Conservation (phyloP, 2,329 filamentous ascomycete genomes). For the Talaromyces sp. region DNA sequence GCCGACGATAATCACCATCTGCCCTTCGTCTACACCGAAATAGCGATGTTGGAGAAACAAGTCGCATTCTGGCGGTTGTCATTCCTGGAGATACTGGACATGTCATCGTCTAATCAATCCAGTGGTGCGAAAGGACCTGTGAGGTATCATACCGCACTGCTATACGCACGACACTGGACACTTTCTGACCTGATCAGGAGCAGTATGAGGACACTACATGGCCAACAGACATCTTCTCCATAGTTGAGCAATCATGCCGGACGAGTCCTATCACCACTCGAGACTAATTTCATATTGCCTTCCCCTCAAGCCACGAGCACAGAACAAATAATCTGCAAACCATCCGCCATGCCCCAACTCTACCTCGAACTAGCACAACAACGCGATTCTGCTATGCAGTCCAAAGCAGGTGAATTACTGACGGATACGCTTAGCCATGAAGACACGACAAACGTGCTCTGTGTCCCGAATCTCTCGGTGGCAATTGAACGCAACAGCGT, state of each 20-base stretch:
- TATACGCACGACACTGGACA: not conserved
- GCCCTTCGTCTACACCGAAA: not conserved
- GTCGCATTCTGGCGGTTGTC: not conserved
- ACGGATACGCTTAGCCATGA: not conserved
- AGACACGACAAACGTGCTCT: not conserved
- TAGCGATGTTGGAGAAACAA: not conserved
- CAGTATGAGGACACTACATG: not conserved
- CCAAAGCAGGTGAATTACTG: not conserved
- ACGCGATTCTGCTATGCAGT: not conserved
- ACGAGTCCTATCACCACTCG: not conserved
- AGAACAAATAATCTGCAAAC: not conserved
- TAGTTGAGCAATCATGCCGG: not conserved
- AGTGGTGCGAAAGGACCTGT: not conserved
- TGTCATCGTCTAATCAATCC: not conserved
- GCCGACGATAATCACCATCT: not conserved
- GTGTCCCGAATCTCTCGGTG: not conserved
- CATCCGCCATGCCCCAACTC: not conserved
- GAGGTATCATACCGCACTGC: not conserved
- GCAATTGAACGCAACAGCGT: not conserved
- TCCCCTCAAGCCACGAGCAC: not conserved
- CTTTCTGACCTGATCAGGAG: not conserved
- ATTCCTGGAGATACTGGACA: not conserved
- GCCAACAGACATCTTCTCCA: not conserved
- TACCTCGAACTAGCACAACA: constrained; percentile 6
- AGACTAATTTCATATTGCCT: not conserved